Evolutionary conservation across 352 stramenopile genomes (phyloP).

Genomic region (Globisporangium echinulatum): DNA sequence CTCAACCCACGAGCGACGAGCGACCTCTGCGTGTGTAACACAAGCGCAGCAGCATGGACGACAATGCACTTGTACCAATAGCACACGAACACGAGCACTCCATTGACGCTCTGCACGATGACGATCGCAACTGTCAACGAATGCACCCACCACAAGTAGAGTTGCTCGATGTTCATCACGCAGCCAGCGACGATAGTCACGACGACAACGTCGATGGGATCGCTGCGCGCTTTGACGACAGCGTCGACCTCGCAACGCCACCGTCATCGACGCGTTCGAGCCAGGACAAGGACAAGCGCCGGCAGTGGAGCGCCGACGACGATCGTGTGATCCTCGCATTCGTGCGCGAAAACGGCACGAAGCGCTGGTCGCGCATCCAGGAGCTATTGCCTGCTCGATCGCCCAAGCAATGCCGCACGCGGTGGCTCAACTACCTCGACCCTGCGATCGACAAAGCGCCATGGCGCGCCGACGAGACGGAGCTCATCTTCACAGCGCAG

Average conservation of each 20-base stretch:
- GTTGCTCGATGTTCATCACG: too few species aligned
- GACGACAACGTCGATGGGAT: too few species aligned
- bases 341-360: conserved; percentile 65
- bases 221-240: not conserved
- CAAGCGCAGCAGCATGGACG: too few species aligned
- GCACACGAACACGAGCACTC: too few species aligned
- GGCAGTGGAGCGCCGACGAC: conserved; percentile 58
- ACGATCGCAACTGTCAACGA: too few species aligned
- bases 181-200: too few species aligned
- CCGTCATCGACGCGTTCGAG: not conserved
- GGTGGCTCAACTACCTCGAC: conserved; percentile 94
- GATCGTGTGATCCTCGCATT: conserved; percentile 65
- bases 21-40: too few species aligned
- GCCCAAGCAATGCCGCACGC: conserved; percentile 95
- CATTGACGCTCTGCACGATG: too few species aligned
- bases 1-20: too few species aligned
- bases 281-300: conserved; percentile 28
- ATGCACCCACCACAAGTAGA: too few species aligned
- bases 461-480: conserved; percentile 90
- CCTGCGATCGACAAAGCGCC: conserved; percentile 91
- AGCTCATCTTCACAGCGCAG: conserved; percentile 70
- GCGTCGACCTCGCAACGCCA: not conserved
- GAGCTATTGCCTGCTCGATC: conserved; percentile 88
- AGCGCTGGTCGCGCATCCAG: conserved; percentile 93
- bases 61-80: too few species aligned